A percentile compares a stretch with the other conserved stretches of the same genome.
phyloP scores from a whole-genome alignment of 345 rosid genomes.

The Raphanus sativus region DNA sequence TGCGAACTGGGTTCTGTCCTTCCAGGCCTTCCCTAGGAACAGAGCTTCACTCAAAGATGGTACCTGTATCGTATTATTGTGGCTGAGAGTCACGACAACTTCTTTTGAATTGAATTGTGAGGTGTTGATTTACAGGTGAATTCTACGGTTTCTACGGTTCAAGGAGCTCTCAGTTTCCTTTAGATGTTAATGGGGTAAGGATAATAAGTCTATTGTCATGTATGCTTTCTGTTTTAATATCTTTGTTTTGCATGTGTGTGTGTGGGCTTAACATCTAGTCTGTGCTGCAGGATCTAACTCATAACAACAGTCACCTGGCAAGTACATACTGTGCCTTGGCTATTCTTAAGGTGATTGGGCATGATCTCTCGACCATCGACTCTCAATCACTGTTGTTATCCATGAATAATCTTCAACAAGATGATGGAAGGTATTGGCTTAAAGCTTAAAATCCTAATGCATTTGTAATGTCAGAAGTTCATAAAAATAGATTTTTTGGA shows the following conservation, averaged over 20 bases:
- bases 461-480: not conserved
- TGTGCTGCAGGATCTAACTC: conserved; percentile 48
- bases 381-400: conserved; percentile 52
- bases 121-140: conserved; percentile 53
- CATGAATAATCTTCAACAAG: conserved; percentile 80
- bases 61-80: conserved; percentile 28
- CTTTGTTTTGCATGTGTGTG: conserved; percentile 12
- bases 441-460: not conserved
- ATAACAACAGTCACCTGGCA: conserved; percentile 72
- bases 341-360: conserved; percentile 64
- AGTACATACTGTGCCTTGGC: conserved; percentile 86
- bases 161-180: conserved; percentile 64
- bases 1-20: conserved; percentile 75
- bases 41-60: conserved; percentile 51
- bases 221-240: not conserved
- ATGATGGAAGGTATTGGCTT: conserved; percentile 72
- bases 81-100: not conserved
- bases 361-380: conserved; percentile 54
- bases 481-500: too few species aligned
- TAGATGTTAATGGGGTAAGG: conserved; percentile 54
- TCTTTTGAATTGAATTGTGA: not conserved
- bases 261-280: conserved; percentile 8
- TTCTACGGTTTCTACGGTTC: conserved; percentile 87
- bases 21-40: conserved; percentile 60
- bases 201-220: not conserved